These are phyloP conservation scores for Loxodes magnus DNA, from an alignment of 73 alveolate genomes.

Conservation along the genomic window DNA sequence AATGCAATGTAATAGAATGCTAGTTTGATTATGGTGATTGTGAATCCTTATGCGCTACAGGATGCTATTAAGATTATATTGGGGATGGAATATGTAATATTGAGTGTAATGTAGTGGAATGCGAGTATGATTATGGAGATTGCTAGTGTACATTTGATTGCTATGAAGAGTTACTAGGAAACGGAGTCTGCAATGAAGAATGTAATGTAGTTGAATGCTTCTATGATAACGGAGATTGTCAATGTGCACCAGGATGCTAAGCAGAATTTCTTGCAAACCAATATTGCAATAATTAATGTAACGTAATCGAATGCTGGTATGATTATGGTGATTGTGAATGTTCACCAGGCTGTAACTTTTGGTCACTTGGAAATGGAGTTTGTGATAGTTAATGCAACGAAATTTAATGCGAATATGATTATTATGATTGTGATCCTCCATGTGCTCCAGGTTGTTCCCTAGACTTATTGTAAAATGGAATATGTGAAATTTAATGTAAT, in stretches of 20 bases:
- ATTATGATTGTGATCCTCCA: neutral
- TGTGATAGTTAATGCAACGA: constrained; percentile 1
- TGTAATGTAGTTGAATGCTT: neutral
- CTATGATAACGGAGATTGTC: neutral
- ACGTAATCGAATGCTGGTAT: neutral
- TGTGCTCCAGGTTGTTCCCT: neutral
- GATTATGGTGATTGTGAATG: constrained; percentile 16
- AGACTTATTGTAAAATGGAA: too few relatives aligned
- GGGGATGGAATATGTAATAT: constrained; percentile 1
- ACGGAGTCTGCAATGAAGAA: neutral
- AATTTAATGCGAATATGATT: neutral
- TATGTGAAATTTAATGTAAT: too few relatives aligned
- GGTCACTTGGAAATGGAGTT: neutral
- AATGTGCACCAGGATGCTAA: neutral
- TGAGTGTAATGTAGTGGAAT: constrained; percentile 1
- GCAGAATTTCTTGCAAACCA: neutral
- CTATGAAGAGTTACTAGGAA: neutral
- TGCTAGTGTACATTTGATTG: neutral
- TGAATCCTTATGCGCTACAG: constrained; percentile 6
- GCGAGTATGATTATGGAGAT: neutral
- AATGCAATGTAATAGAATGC: neutral
- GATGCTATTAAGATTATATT: neutral
- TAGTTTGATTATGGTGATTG: constrained; percentile 11
- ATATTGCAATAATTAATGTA: neutral
- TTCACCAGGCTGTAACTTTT: neutral